These are phyloP conservation scores for Veloporphyrellus conicus DNA, from an alignment of 1,284 basidiomycete genomes.

Conservation along the genomic window DNA sequence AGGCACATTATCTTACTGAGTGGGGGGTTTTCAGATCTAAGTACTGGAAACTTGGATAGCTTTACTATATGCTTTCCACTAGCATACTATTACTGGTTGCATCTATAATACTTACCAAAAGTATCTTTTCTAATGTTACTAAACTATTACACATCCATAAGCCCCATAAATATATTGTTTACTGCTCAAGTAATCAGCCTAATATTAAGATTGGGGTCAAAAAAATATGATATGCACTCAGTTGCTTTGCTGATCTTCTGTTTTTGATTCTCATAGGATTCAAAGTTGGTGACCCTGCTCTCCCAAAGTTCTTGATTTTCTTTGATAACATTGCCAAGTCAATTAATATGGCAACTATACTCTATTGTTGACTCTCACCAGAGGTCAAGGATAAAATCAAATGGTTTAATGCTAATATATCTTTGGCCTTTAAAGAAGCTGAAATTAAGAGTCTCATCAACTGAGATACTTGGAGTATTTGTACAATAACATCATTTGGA, in stretches of 20 bases:
- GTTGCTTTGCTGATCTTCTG: constrained; percentile 24
- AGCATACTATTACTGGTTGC: not conserved
- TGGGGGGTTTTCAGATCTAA: constrained; percentile 10
- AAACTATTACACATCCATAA: not conserved
- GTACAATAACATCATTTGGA: too few species aligned
- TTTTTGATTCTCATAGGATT: constrained; percentile 25
- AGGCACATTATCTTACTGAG: constrained; percentile 6
- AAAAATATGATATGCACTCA: constrained; percentile 20
- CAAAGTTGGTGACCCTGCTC: constrained; percentile 9
- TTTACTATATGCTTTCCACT: not conserved
- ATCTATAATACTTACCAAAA: not conserved
- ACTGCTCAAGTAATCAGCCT: constrained; percentile 27
- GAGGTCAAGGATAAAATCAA: not conserved
- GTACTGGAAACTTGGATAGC: constrained; percentile 7
- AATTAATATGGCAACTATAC: too few species aligned
- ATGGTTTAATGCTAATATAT: not conserved
- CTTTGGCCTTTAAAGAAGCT: not conserved
- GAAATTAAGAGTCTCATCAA: not conserved
- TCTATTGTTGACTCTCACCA: too few species aligned
- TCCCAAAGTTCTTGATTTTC: constrained; percentile 33
- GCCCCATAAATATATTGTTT: not conserved
- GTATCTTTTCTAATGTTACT: not conserved
- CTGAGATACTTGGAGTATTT: too few species aligned
- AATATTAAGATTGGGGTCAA: constrained; percentile 31
- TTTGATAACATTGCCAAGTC: constrained; percentile 25